Base-by-base conservation (phyloP, 2,329 filamentous ascomycete genomes). In the Colletotrichum sp. region DNA sequence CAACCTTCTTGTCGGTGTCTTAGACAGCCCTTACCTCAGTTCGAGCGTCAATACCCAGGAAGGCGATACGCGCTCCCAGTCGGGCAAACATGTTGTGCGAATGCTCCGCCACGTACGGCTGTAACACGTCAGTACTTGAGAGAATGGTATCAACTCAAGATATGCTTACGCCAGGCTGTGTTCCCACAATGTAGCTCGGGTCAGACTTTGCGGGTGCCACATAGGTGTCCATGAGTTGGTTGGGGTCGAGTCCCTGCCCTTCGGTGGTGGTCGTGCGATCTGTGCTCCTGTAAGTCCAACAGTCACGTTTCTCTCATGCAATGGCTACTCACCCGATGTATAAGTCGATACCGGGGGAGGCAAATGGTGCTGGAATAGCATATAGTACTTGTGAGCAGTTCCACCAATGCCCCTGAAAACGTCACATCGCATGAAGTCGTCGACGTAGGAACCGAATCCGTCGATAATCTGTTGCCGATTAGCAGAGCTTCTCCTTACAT, bases 321-420 rank as follows among this genome's bases (percentile, higher is more conserved):
- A 38, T 80, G 76, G 70, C 16, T n/a, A 65, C 79, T 76, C 78
- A 88, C 94, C 94, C 2, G 95, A 95, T 4, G 95, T 98, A 83
- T 93, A 98, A 1, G 96, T 98, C 34, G 94, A 96, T 77, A 90
- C 88, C 0, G 96, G 96, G 2, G 96, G 96, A 15, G 96, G 91
- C 66, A 97, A 87, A 81, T 98, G 96, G 80, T 99, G 97, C 85
- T 99, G 97, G 85, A 99, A 99, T 12, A 99, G 91, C 90, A 98
- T 91, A 83, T 99, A 99, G 85, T 98, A 98, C 85, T 99, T 99
- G 88, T 97, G 97, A 2, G 97, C 97, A 70, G 96, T 93, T 36
- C 95, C 95, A 7, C 97, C 97, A 72, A 99, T 92, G 24, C 97
- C 97, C 60, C 94, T 94, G 84, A 99, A 98, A 8, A 99, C 95